Evolutionary conservation across 2,329 filamentous ascomycete species (phyloP), one percentile per base, ranked within the genome.

Genomic region (Fusarium udum): DNA sequence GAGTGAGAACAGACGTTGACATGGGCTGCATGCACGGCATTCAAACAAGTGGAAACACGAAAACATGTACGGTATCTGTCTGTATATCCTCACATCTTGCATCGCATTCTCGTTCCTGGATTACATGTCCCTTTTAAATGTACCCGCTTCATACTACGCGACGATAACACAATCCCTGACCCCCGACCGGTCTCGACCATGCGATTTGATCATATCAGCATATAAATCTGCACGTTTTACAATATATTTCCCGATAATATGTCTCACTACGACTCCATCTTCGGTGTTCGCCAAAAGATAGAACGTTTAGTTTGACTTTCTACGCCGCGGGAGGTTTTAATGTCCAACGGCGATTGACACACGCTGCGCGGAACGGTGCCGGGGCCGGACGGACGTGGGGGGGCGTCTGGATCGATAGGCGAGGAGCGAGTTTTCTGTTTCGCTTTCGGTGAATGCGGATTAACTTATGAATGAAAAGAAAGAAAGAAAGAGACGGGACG

Each of bases 21-120:
- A 66, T 63, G 70, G 70, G 36, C 28, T 66, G 26, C 52, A 73
- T 73, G 71, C 71, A 61, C 36, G 66, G 66, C 66, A 73, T 73
- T 53, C 28, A 37, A 37, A 40, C 36, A 52, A 53, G 52, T 60
- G 53, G 65, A 24, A 48, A 60, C 55, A 55, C 39, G 34, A 60
- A 32, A 45, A 26, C 43, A 32, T 20, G 24, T 22, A 43, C 36
- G 9, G 15, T 34, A 31, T 16, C 15, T 45, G 12, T 28, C 24
- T 45, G 24, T 43, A 56, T 16, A 26, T 34, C 34, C 26, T 22
- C 12, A 52, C 62, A 58, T 60, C 48, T 40, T 48, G 40, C 61
- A 73, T 69, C 42, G 16, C n/a, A 45, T 18, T 43, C 32, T 43
- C 36, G 31, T 49, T 32, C 31, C 51, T 39, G 24, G n/a, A 61